Base-by-base conservation (phyloP, 371 early-diverging fungal genomes). In the Mucor irregularis region DNA sequence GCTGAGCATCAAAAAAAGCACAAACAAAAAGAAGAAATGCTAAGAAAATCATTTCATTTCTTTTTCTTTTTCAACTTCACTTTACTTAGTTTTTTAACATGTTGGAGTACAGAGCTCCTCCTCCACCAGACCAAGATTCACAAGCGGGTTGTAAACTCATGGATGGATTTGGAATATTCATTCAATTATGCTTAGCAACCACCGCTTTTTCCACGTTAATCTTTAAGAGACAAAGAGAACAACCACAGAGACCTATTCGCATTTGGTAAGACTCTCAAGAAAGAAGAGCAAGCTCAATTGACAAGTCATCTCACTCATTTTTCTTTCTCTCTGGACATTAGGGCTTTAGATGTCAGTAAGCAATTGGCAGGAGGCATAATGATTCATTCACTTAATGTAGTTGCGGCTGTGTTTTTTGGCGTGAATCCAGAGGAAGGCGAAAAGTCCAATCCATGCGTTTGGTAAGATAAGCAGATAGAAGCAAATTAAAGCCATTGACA, bases 291-390 rank as follows among this genome's bases (percentile, higher is more conserved):
- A 25, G 24, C 14, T 30, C 16, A 11, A 40, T 37, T n/a, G 9
- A 7, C 5, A 28, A 14, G 0, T 9, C 7, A 2, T 35, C 5
- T 24, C 13, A 10, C n/a, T 30, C 45, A 31, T 31, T 19, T 48
- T 46, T 40, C 17, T 40, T 19, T 49, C n/a, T n/a, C n/a, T n/a
- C n/a, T n/a, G n/a, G n/a, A 33, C 11, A 35, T 26, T 64, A 87
- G 87, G 87, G 69, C 73, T 17, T 76, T 80, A 30, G 87, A 87
- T 70, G 81, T 84, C 25, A 81, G 83, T 61, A 86, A 86, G 53
- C 87, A 87, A 59, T 69, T 81, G 11, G 75, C 82, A 13, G 88
- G 88, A 16, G 83, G 83, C 17, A 66, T 76, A n/a, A 72, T 85
- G 33, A 74, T 87, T 19, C 88, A 87, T 56, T 68, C 81, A 3